These are phyloP conservation scores for Inosperma sp. DNA, from an alignment of 768 basidiomycete species.

Conservation along the genomic window DNA sequence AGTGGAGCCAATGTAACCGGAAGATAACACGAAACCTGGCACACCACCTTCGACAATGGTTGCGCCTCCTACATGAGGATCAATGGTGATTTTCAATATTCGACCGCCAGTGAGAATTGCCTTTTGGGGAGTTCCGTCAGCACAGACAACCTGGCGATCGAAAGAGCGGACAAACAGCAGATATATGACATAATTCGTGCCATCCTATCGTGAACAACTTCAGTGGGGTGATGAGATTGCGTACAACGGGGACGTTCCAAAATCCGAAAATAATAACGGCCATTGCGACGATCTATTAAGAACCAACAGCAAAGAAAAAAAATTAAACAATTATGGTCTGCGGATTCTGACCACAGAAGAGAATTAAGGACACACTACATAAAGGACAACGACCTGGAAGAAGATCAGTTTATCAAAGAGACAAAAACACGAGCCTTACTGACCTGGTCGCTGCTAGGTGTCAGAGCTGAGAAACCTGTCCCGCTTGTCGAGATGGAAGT, in stretches of 20 bases:
- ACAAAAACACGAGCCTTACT: conserved; percentile 22
- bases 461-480: conserved; percentile 37
- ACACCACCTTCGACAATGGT: conserved; percentile 75
- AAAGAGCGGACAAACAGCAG: conserved; percentile 47
- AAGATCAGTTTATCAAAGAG: conserved; percentile 15
- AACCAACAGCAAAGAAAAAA: conserved; percentile 7
- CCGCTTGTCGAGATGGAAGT: too few species aligned
- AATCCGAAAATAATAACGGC: conserved; percentile 82
- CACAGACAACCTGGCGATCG: not conserved
- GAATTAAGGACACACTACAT: conserved; percentile 52
- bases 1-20: conserved; percentile 82
- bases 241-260: conserved; percentile 81
- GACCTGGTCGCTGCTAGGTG: conserved; percentile 71
- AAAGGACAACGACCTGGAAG: conserved; percentile 64
- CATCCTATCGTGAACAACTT: conserved; percentile 86
- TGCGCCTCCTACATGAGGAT: conserved; percentile 75
- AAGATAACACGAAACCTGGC: conserved; percentile 64
- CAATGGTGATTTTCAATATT: conserved; percentile 76
- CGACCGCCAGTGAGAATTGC: conserved; percentile 76
- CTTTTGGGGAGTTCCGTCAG: conserved; percentile 32
- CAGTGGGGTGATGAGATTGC: conserved; percentile 76
- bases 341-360: conserved; percentile 4
- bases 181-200: conserved; percentile 85
- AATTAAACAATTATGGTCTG: conserved; percentile 5
- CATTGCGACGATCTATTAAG: conserved; percentile 69